These are phyloP conservation scores for Xylaria cubensis DNA, from an alignment of 495 filamentous ascomycete species.

Conservation along the genomic window DNA sequence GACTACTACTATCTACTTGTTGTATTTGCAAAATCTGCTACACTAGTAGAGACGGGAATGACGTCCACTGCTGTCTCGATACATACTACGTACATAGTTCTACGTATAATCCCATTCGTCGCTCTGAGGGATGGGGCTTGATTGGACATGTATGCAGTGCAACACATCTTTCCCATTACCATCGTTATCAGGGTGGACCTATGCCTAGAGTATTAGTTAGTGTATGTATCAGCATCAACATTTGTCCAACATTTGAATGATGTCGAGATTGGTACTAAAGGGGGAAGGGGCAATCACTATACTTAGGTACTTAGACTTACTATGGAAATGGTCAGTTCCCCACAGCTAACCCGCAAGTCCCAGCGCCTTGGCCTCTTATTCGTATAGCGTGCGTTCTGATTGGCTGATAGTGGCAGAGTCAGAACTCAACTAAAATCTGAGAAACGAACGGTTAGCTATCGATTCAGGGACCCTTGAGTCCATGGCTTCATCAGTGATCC, in stretches of 20 bases:
- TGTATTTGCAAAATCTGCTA: not conserved
- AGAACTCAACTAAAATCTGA: not conserved
- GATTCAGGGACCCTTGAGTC: conserved; percentile 21
- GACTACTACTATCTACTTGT: not conserved
- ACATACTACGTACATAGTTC: not conserved
- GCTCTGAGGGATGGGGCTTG: too few relatives aligned
- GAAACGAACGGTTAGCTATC: conserved; percentile 18
- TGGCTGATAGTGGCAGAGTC: not conserved
- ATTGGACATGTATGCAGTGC: too few relatives aligned
- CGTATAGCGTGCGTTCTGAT: conserved; percentile 23
- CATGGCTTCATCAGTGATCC: conserved; percentile 20
- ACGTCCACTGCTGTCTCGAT: not conserved
- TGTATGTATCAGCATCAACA: not conserved
- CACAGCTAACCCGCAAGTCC: not conserved
- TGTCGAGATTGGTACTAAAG: not conserved
- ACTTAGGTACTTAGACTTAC: too few relatives aligned
- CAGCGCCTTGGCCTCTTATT: conserved; percentile 25
- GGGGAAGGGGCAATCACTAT: not conserved
- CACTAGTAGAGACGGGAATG: not conserved
- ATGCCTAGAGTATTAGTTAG: not conserved
- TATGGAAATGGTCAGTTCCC: not conserved
- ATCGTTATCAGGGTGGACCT: too few relatives aligned
- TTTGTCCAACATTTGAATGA: not conserved
- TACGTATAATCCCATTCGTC: too few relatives aligned
- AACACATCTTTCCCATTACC: too few relatives aligned